Percentiles rank a stretch among this genome's conserved stretches.
These are phyloP conservation scores for Arachis stenosperma DNA, from an alignment of 306 rosid species.

Conservation along the genomic window DNA sequence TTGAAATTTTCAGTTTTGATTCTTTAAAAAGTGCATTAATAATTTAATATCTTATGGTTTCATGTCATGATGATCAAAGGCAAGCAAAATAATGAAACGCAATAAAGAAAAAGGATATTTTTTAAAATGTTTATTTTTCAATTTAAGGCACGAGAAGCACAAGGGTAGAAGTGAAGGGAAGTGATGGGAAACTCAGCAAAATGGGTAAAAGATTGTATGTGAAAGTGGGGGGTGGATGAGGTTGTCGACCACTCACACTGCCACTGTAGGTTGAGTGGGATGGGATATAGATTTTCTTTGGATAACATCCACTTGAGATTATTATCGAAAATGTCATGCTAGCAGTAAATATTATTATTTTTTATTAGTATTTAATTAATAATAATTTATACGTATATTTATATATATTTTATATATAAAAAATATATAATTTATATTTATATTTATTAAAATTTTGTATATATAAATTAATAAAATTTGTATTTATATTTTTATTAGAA, in stretches of 20 bases:
- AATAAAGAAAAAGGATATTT: too few species aligned
- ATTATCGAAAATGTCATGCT: too few species aligned
- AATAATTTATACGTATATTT: too few species aligned
- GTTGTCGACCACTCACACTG: background rate
- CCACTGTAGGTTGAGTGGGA: background rate
- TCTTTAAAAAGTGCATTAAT: background rate
- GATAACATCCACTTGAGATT: background rate
- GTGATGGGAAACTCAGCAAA: background rate
- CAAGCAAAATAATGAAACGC: background rate
- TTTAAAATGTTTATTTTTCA: too few species aligned
- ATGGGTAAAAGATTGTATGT: background rate
- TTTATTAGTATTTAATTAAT: too few species aligned
- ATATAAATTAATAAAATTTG: too few species aligned
- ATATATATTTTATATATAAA: too few species aligned
- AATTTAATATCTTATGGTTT: background rate
- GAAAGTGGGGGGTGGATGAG: background rate
- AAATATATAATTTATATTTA: too few species aligned
- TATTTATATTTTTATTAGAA: too few species aligned
- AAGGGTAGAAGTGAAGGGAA: background rate
- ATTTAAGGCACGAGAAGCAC: conserved; percentile 5
- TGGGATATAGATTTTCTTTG: conserved; percentile 10
- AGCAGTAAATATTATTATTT: too few species aligned
- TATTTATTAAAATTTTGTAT: too few species aligned
- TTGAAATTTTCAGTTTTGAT: too few species aligned
- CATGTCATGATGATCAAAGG: background rate